A percentile compares a stretch with the other conserved stretches of the same genome.
Conservation (phyloP, 352 stramenopile genomes). For the Phytophthora constricta region DNA sequence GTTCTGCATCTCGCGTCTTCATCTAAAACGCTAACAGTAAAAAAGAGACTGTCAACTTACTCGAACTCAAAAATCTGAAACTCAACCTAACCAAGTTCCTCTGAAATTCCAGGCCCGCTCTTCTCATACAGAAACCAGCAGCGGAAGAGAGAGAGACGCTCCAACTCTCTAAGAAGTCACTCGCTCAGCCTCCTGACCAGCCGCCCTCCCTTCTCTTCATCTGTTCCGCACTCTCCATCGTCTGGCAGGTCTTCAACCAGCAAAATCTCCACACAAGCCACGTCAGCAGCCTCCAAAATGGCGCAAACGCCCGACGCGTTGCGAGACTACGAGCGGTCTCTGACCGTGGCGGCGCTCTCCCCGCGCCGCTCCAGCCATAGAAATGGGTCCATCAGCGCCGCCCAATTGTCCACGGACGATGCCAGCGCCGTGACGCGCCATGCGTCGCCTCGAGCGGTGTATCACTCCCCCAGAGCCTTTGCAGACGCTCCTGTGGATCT, state of each 20-base stretch:
- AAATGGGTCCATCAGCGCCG: conserved; percentile 14
- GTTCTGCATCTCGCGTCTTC: too few species aligned
- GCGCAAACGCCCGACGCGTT: conserved; percentile 27
- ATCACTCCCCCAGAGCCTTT: conserved; percentile 68
- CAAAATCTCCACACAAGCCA: conserved; percentile 11
- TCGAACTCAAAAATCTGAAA: too few species aligned
- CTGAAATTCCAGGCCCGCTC: too few species aligned
- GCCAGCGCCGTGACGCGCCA: conserved; percentile 11
- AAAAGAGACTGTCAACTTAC: too few species aligned
- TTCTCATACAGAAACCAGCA: background rate
- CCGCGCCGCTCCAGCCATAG: conserved; percentile 18
- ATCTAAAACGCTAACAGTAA: too few species aligned
- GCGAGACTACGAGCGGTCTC: conserved; percentile 25
- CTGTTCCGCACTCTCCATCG: background rate
- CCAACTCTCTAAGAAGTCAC: too few species aligned
- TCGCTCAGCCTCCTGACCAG: background rate
- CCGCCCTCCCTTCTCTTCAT: background rate
- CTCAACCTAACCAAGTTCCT: too few species aligned
- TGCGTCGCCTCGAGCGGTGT: conserved; percentile 61
- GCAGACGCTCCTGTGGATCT: conserved; percentile 45
- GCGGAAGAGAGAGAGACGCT: background rate
- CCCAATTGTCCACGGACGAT: conserved; percentile 5
- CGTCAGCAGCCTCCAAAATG: conserved; percentile 1
- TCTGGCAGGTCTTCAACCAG: conserved; percentile 25
- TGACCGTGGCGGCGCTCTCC: conserved; percentile 27